Evolutionary conservation across 2,329 filamentous ascomycete species (phyloP).

Genomic region (Monosporascus ibericus): DNA sequence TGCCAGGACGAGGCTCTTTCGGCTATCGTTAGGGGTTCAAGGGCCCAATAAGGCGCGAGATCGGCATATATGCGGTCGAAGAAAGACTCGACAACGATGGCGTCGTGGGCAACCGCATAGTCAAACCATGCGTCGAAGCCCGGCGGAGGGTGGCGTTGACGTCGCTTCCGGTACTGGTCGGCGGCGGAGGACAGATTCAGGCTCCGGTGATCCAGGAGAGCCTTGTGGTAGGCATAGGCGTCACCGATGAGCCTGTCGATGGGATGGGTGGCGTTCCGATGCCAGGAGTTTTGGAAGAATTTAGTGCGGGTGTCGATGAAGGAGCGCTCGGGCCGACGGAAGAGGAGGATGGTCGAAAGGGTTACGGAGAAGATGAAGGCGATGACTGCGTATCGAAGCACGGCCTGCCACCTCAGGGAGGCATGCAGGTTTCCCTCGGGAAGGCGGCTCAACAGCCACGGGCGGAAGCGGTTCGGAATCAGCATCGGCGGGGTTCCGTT

Average conservation of each 20-base stretch:
- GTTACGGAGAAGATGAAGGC: constrained; percentile 16
- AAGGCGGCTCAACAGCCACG: constrained; percentile 16
- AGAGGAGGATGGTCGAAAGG: constrained; percentile 16
- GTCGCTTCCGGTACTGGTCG: constrained; percentile 46
- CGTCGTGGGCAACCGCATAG: constrained; percentile 44
- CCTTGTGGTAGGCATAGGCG: constrained; percentile 37
- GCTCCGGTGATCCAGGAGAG: constrained; percentile 38
- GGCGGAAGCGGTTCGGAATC: constrained; percentile 5
- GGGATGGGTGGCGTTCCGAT: constrained; percentile 32
- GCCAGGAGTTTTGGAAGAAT: constrained; percentile 20
- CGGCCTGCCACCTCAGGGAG: constrained; percentile 11
- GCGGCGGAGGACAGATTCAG: constrained; percentile 45
- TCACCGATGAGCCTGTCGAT: constrained; percentile 44
- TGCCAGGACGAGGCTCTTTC: constrained; percentile 36
- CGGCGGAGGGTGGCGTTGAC: constrained; percentile 56
- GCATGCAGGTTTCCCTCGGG: constrained; percentile 13
- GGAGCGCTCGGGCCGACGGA: constrained; percentile 15
- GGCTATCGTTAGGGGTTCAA: constrained; percentile 36
- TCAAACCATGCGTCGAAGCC: constrained; percentile 57
- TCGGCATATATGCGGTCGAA: constrained; percentile 62
- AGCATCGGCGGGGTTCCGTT: constrained; percentile 5
- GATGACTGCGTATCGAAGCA: constrained; percentile 15
- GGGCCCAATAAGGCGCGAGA: constrained; percentile 53
- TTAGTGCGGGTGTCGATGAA: constrained; percentile 9
- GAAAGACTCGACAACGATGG: constrained; percentile 56